Base-by-base conservation (phyloP, 805 yeast genomes). In the Spathaspora arborariae region DNA sequence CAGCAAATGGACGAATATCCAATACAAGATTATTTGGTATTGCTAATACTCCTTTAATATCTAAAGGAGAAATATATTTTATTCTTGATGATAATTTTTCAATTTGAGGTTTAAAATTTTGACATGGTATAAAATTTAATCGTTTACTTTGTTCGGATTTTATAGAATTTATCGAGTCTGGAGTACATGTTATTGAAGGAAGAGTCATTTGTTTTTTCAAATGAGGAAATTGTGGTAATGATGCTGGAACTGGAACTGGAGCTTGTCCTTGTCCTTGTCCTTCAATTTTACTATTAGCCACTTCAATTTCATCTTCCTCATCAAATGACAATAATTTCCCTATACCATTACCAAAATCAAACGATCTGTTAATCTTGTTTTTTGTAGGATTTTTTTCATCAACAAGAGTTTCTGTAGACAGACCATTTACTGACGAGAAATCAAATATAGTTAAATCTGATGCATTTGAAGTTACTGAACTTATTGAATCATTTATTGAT, bases 1-100 rank as follows among this genome's bases (percentile, higher is more conserved):
- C 92, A 20, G 86, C 82, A 59, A 82, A 88, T 0, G 97, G 88
- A 46, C 98, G 70, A 9, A 86, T 83, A 60, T 91, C 98, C 13
- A 89, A 68, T 2, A 85, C 56, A n/a, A 88, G 40, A 51, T 33
- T 36, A 10, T 30, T 27, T 16, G 10, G 3, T 6, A 4, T 5
- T 10, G 9, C 6, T 18, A 22, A 13, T 15, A 42, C 7, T 18
- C 37, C 33, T 2, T 39, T 36, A 16, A 43, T 43, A 15, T 52
- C 56, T 5, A 34, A 44, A 0, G 51, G 47, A 5, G 57, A 30
- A 15, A 57, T 37, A 44, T 55, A 59, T 4, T 49, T 41, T 38
- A 65, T 59, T 10, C 51, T 42, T 1, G 51, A 46, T 3, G 66
- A 57, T 7, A 68, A 55, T 7, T 51, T 56, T 16, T 51, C 42